Evolutionary conservation across 257 asterid species (phyloP), one percentile per base, ranked within the genome.

Genomic region (Cinchona pubescens): DNA sequence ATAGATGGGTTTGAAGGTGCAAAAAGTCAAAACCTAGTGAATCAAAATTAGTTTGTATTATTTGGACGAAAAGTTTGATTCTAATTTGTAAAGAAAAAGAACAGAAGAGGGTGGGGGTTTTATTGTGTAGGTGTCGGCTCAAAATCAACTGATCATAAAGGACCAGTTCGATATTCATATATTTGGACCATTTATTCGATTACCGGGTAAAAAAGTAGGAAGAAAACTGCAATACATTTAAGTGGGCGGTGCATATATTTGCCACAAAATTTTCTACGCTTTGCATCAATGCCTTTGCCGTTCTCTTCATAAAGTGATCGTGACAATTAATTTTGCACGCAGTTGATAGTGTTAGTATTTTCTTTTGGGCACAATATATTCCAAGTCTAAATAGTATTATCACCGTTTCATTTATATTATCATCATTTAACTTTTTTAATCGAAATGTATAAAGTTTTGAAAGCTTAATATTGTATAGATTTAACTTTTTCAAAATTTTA

Each of bases 1-100:
- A 42, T 38, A 23, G 59, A 72, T 45, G 69, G 69, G 76, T 59
- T 38, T 59, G 30, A 72, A 58, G 8, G 46, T 49, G 63, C 63
- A 30, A 14, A 9, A 32, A 49, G 74, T 70, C 74, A 70, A 70
- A 70, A 48, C 29, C 37, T 32, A 32, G 45, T 49, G 45, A 15
- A 72, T 1, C 12, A 7, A 72, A 72, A 25, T 27, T 37, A 34
- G 4, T 35, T 5, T 21, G 27, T 6, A 53, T 1, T 18, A 15
- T n/a, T n/a, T n/a, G n/a, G 76, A 40, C 49, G 38, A 37, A n/a
- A 72, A 72, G 30, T 34, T 65, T 27, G 61, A 46, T 45, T 51
- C 7, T 7, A 46, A 34, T 27, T 69, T 46, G 18, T 18, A 49
- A 49, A 12, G 29, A 32, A 51, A 19, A 18, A 65, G 7, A 65